Conservation (phyloP, 352 stramenopile species). For the Pythium biforme region DNA sequence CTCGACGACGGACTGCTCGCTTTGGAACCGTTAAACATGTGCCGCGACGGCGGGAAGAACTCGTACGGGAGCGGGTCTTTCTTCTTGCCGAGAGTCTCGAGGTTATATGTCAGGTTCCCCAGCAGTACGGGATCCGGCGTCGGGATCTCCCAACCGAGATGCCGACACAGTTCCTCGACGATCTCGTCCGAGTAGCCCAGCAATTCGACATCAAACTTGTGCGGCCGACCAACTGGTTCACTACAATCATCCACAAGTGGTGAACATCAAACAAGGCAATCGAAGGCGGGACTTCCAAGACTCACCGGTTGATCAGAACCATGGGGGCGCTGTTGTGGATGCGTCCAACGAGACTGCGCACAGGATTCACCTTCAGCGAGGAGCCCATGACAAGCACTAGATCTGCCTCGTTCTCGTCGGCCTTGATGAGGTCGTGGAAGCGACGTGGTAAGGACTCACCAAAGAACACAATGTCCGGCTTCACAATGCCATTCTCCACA, state of each 20-base stretch:
- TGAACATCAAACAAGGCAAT: too few species aligned
- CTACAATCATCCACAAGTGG: slow-evolving; percentile 15
- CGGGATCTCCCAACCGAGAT: slow-evolving; percentile 78
- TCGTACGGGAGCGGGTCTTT: slow-evolving; percentile 51
- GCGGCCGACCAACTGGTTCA: slow-evolving; percentile 75
- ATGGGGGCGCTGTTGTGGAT: slow-evolving; percentile 82
- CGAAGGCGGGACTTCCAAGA: neutral
- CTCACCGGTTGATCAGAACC: slow-evolving; percentile 79
- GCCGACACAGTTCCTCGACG: slow-evolving; percentile 72
- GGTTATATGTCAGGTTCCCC: slow-evolving; percentile 40
- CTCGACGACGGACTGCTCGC: slow-evolving; percentile 57
- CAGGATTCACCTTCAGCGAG: slow-evolving; percentile 96
- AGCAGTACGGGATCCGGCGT: slow-evolving; percentile 65
- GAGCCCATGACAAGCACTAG: slow-evolving; percentile 99
- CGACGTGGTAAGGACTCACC: slow-evolving; percentile 91
- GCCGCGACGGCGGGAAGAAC: slow-evolving; percentile 63
- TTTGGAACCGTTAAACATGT: slow-evolving; percentile 76
- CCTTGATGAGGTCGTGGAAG: slow-evolving; percentile 89
- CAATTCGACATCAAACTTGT: slow-evolving; percentile 84
- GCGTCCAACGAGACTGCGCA: slow-evolving; percentile 87
- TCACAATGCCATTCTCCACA: slow-evolving; percentile 90
- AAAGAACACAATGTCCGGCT: slow-evolving; percentile 99
- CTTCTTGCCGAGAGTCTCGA: slow-evolving; percentile 24
- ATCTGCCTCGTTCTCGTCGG: slow-evolving; percentile 86
- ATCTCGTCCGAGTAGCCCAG: slow-evolving; percentile 86